These are phyloP conservation scores for Grosmannia serpens DNA, from an alignment of 2,329 filamentous ascomycete species.

Conservation along the genomic window DNA sequence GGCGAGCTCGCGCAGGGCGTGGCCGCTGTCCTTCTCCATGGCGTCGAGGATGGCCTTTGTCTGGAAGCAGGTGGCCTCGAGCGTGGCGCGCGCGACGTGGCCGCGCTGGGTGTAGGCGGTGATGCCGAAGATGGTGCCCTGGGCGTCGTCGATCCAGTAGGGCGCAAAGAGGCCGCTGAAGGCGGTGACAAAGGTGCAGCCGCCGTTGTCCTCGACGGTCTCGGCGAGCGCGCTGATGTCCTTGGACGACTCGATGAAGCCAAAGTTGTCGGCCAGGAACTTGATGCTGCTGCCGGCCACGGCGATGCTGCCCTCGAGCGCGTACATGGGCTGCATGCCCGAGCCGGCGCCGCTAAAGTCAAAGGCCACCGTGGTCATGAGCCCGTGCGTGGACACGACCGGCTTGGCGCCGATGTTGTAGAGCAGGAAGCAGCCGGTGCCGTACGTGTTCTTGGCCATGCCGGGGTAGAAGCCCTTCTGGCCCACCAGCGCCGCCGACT, in stretches of 20 bases:
- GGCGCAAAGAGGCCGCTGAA: constrained; percentile 87
- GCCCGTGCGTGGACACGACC: constrained; percentile 70
- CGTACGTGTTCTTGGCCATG: constrained; percentile 82
- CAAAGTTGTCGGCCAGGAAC: constrained; percentile 55
- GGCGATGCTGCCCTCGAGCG: constrained; percentile 73
- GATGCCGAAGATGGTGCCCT: constrained; percentile 78
- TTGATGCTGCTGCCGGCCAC: constrained; percentile 78
- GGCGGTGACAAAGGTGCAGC: constrained; percentile 77
- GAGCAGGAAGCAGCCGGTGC: constrained; percentile 77
- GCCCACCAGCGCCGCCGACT: constrained; percentile 75
- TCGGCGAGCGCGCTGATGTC: constrained; percentile 40
- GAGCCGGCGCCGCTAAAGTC: constrained; percentile 53
- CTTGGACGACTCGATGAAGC: constrained; percentile 41
- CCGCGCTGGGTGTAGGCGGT: constrained; percentile 77
- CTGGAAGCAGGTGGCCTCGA: constrained; percentile 87
- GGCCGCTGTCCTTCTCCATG: constrained; percentile 76
- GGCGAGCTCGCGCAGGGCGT: constrained; percentile 61
- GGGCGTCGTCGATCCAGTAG: constrained; percentile 90
- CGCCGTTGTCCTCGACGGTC: constrained; percentile 60
- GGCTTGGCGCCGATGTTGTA: constrained; percentile 81
- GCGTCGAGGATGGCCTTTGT: constrained; percentile 84
- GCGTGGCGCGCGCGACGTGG: constrained; percentile 78
- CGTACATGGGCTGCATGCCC: constrained; percentile 43
- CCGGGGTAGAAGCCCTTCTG: constrained; percentile 76
- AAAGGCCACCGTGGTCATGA: constrained; percentile 76